Conservation (phyloP, 768 basidiomycete genomes). For the Holtermanniella nyarrowii region DNA sequence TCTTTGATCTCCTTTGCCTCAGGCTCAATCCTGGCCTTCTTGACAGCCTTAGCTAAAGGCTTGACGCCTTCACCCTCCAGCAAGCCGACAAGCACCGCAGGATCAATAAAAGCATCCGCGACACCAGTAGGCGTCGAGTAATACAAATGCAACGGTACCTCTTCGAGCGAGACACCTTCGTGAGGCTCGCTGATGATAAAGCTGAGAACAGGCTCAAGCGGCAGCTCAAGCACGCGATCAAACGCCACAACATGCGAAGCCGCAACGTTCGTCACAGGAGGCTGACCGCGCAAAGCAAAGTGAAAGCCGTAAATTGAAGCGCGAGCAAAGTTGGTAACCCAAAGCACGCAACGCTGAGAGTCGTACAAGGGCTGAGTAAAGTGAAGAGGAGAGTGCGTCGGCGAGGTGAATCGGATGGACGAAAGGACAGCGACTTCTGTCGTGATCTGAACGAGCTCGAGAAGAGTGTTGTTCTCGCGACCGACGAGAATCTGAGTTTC, state of each 20-base stretch:
- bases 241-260: conserved; percentile 10
- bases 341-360: conserved; percentile 10
- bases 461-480: conserved; percentile 17
- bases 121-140: not conserved
- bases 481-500: conserved; percentile 29
- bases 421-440: conserved; percentile 18
- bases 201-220: conserved; percentile 17
- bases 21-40: no score
- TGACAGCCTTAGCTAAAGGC: not conserved
- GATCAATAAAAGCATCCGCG: not conserved
- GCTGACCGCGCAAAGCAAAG: conserved; percentile 21
- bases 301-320: conserved; percentile 23
- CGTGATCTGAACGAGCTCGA: conserved; percentile 30
- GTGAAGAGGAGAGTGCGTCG: conserved; percentile 6
- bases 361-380: conserved; percentile 26
- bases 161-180: not conserved
- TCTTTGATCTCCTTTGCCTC: not conserved
- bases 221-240: conserved; percentile 14
- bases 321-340: conserved; percentile 17
- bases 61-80: not conserved
- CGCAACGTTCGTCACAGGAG: conserved; percentile 16
- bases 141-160: not conserved
- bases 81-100: not conserved
- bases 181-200: not conserved
- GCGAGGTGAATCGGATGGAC: conserved; percentile 16